A percentile compares a stretch with the other conserved stretches of the same genome.
These are phyloP conservation scores for Aureobasidium sp. DNA, from an alignment of 2,329 filamentous ascomycete species.

Conservation along the genomic window DNA sequence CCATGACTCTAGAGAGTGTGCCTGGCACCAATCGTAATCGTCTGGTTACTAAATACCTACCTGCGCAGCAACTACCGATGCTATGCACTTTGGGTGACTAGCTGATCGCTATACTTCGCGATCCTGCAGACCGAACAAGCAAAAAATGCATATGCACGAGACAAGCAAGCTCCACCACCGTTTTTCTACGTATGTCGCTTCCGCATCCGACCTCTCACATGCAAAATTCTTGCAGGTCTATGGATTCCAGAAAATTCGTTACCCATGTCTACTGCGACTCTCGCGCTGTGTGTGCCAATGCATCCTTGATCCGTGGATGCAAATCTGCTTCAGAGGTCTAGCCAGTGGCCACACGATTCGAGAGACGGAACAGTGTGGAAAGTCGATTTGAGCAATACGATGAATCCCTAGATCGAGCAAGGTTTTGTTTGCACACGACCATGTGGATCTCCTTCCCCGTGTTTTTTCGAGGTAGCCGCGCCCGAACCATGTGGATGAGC, in stretches of 20 bases:
- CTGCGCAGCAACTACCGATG: not conserved
- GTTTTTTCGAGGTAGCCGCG: conserved; percentile 1
- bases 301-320: not conserved
- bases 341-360: not conserved
- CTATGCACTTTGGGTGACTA: not conserved
- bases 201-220: not conserved
- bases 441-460: conserved; percentile 4
- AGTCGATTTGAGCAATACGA: not conserved
- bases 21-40: not conserved
- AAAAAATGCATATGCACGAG: conserved; percentile 3
- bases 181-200: not conserved
- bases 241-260: not conserved
- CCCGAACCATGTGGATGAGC: conserved; percentile 5
- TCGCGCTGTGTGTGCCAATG: not conserved
- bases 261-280: not conserved
- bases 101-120: conserved; percentile 1
- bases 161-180: conserved; percentile 9
- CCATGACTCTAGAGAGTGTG: not conserved
- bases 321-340: not conserved
- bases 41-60: not conserved
- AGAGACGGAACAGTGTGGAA: not conserved
- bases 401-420: not conserved
- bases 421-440: conserved; percentile 2
- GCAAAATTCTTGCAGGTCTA: not conserved
- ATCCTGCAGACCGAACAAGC: conserved; percentile 7